phyloP scores from a whole-genome alignment of 345 rosid species.

The Syzygium grande region DNA sequence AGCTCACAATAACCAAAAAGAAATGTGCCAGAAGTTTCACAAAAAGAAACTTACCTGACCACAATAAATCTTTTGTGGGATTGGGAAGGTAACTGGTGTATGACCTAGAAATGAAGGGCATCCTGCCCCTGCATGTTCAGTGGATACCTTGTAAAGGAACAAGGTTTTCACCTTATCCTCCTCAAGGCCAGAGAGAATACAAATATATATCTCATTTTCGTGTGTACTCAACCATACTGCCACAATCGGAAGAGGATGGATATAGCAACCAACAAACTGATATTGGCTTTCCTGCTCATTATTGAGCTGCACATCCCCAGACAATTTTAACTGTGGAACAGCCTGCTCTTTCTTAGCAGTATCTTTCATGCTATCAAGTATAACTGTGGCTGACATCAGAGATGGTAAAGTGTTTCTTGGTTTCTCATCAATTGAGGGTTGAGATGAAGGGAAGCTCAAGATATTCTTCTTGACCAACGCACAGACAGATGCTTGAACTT shows the following conservation, averaged over 20 bases:
- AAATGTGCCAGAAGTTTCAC: neutral
- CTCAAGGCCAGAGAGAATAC: slow-evolving; percentile 46
- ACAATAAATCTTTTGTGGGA: slow-evolving; percentile 25
- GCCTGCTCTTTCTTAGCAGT: slow-evolving; percentile 13
- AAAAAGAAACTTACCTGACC: slow-evolving; percentile 28
- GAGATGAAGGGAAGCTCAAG: slow-evolving; percentile 12
- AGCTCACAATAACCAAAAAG: neutral
- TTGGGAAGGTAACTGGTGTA: slow-evolving; percentile 40
- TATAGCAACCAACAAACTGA: slow-evolving; percentile 72
- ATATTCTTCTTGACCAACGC: slow-evolving; percentile 12
- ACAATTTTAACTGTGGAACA: slow-evolving; percentile 20
- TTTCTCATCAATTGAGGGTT: slow-evolving; percentile 16
- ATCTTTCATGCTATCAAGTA: slow-evolving; percentile 10
- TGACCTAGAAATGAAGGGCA: slow-evolving; percentile 68
- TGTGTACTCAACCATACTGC: slow-evolving; percentile 39
- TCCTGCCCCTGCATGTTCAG: slow-evolving; percentile 43
- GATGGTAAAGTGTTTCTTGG: slow-evolving; percentile 9
- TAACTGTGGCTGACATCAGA: slow-evolving; percentile 9
- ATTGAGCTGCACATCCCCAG: slow-evolving; percentile 23
- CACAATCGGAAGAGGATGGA: slow-evolving; percentile 54
- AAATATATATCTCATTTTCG: slow-evolving; percentile 49
- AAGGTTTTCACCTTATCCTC: slow-evolving; percentile 36
- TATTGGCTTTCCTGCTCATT: slow-evolving; percentile 35
- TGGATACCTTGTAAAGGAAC: slow-evolving; percentile 52
- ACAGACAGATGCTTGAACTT: slow-evolving; percentile 7